Base-by-base conservation (phyloP, 1,284 basidiomycete genomes). In the Veloboletus limbatus region DNA sequence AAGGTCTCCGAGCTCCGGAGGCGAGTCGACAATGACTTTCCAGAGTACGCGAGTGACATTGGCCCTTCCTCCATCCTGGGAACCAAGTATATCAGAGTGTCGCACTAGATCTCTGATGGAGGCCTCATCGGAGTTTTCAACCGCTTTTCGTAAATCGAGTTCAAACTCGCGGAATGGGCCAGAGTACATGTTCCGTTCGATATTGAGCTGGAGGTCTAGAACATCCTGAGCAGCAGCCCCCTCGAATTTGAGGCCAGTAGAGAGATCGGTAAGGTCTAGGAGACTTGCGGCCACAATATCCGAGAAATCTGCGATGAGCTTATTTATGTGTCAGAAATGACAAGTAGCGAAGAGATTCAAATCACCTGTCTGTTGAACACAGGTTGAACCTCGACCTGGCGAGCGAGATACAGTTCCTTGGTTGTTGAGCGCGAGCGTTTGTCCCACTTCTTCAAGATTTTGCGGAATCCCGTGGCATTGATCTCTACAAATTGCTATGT, bases 381-480 rank as follows among this genome's bases (percentile, higher is more conserved):
- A 4, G 96, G 97, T 63, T 99, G 97, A 11, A 98, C 92, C 57
- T 99, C 97, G 10, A 99, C 96, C 68, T 99, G 97, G 27, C 97
- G 85, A 42, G 93, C 84, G 27, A 99, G 81, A 68, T 99, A 99
- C 10, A 99, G 77, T 66, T 99, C 97, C 68, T 97, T 98, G 14
- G 90, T 98, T 27, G 87, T 88, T 13, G 88, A 94, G 54, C 89
- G 98, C 31, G 90, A 94, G 46, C 92, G 82, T 70, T 99, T 99
- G 72, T 99, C 97, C 82, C 94, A 99, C 66, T 99, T 99, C 63
- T 99, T 99, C 53, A 98, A 71, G 45, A 99, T 99, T 69, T 99
- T 99, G 42, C 96, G 82, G 69, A 99, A 99, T 2, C 95, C 97
- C 4, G 87, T 95, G 1, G 92, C 97, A 66, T 99, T 99, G 63